phyloP scores from a whole-genome alignment of 495 filamentous ascomycete genomes.

The Tetracladium marchalianum region DNA sequence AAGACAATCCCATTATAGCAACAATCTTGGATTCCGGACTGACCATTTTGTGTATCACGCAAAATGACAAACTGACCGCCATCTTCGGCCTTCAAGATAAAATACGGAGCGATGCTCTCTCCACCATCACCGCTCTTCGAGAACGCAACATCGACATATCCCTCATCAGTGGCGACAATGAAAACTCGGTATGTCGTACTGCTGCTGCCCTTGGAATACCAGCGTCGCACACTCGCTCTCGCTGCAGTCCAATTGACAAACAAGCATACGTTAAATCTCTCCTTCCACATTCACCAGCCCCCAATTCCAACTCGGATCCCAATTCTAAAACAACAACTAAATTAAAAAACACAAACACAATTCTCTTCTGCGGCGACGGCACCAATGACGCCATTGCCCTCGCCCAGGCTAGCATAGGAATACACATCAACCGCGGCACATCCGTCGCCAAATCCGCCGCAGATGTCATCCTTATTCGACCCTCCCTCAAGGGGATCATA shows the following conservation, averaged over 20 bases:
- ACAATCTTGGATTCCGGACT: constrained; percentile 22
- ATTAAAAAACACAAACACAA: constrained; percentile 23
- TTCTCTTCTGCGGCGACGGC: constrained; percentile 65
- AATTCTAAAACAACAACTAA: constrained; percentile 6
- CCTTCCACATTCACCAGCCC: not conserved
- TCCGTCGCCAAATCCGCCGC: constrained; percentile 58
- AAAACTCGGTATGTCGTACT: constrained; percentile 41
- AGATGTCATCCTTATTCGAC: constrained; percentile 54
- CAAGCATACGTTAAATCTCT: constrained; percentile 43
- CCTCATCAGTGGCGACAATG: constrained; percentile 60
- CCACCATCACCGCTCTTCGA: constrained; percentile 37
- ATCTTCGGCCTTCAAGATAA: constrained; percentile 48
- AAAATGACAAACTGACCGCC: constrained; percentile 35
- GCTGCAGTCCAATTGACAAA: constrained; percentile 52
- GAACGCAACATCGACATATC: constrained; percentile 43
- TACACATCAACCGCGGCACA: constrained; percentile 49
- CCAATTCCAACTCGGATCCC: too few relatives aligned
- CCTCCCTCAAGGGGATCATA: constrained; percentile 42
- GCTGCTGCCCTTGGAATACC: constrained; percentile 44
- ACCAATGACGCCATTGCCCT: constrained; percentile 71
- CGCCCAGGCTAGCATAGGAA: constrained; percentile 56
- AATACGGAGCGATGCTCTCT: constrained; percentile 42
- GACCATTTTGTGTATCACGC: constrained; percentile 52
- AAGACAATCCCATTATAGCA: constrained; percentile 11
- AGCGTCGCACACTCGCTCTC: constrained; percentile 30